Evolutionary conservation across 2,329 filamentous ascomycete species (phyloP).

Genomic region (Fusarium sp.): DNA sequence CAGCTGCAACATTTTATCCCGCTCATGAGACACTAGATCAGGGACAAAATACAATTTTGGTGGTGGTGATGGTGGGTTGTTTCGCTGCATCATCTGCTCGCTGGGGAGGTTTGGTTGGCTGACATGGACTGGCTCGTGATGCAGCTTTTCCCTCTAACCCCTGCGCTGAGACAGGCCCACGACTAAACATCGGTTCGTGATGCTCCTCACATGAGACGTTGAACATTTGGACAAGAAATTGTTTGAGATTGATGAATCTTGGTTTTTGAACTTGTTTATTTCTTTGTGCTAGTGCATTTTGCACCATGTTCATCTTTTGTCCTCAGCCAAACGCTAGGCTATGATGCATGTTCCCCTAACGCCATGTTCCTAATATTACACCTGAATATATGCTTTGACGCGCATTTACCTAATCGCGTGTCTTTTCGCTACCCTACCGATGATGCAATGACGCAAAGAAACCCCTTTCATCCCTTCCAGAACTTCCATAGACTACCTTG

Average conservation of each 20-base stretch:
- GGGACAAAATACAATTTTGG: neutral
- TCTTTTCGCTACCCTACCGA: neutral
- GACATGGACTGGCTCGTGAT: slow-evolving; percentile 33
- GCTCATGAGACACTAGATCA: slow-evolving; percentile 35
- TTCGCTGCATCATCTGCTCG: slow-evolving; percentile 36
- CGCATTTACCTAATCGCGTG: slow-evolving; percentile 3
- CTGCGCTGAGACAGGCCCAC: slow-evolving; percentile 25
- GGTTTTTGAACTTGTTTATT: neutral
- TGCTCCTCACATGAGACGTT: slow-evolving; percentile 39
- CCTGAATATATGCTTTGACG: slow-evolving; percentile 18
- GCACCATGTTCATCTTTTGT: slow-evolving; percentile 8
- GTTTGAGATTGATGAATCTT: slow-evolving; percentile 14
- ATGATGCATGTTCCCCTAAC: slow-evolving; percentile 20
- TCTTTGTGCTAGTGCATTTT: slow-evolving; percentile 2
- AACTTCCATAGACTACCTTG: slow-evolving; percentile 15
- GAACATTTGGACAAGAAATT: slow-evolving; percentile 2
- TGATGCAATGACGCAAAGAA: slow-evolving; percentile 5
- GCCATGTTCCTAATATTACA: slow-evolving; percentile 24
- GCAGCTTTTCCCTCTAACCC: slow-evolving; percentile 26
- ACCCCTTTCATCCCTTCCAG: slow-evolving; percentile 3
- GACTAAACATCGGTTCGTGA: slow-evolving; percentile 36
- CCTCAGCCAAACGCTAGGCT: slow-evolving; percentile 23
- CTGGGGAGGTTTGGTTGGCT: slow-evolving; percentile 31
- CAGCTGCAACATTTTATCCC: neutral
- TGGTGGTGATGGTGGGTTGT: slow-evolving; percentile 33